Base-by-base conservation (phyloP, 305 asterid species). In the Fraxinus sp. region DNA sequence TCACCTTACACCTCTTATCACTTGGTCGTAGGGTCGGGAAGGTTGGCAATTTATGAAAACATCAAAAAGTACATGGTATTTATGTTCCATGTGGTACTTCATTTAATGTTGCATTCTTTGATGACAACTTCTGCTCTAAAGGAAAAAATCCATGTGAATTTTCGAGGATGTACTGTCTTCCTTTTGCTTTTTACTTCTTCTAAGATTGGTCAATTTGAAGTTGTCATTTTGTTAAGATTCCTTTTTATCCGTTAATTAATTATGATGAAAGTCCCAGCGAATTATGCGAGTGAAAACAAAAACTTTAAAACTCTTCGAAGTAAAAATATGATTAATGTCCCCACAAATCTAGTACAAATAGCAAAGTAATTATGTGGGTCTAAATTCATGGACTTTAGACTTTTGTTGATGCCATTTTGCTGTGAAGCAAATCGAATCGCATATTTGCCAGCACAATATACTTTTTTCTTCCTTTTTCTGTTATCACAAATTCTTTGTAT, bases 261-360 rank as follows among this genome's bases (percentile, higher is more conserved):
- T 11, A 11, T 41, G 52, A 10, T 41, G 52, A 41, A 41, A 41
- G 52, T 41, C 16, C 52, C 16, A 41, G 14, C 52, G 52, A 41
- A 41, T 41, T 41, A 41, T 72, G 64, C 1, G 7, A 59, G 83
- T 79, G 72, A 79, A 79, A 66, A 16, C 44, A 49, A 52, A 52
- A 49, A 4, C 14, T 78, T 78, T 82, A 36, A 0, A 20, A 32
- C 76, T 64, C 78, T 82, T 79, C 30, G 14, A 39, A 82, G 73
- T 79, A 0, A 18, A 18, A 20, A 44, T 8, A 39, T 16, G 44
- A 22, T 9, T 49, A 2, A 44, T 66, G 86, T 66, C 84, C 81
- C 84, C 84, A 84, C 83, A 36, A 66, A 84, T 84, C 86, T 79
- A 24, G 37, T 74, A 68, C 84, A 79, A 66, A 66, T 75, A 81